Base-by-base conservation (phyloP, 371 early-diverging fungal genomes). In the Actinomortierella ambigua region DNA sequence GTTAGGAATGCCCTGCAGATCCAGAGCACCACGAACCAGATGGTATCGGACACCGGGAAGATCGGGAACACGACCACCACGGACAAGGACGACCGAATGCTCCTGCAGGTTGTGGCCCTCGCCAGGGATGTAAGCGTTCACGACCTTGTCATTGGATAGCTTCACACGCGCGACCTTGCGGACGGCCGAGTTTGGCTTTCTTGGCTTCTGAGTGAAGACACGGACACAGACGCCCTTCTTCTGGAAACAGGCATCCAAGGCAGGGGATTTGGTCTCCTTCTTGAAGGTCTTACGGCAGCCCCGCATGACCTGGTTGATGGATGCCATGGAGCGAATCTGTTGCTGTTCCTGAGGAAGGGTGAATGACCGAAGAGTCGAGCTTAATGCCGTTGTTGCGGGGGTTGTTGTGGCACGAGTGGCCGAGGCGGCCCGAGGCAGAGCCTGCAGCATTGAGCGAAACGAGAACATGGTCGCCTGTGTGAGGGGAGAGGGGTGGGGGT, bases 31-130 rank as follows among this genome's bases (percentile, higher is more conserved):
- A 53, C 98, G 88, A 9, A 96, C 88, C 64, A 98, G 77, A 78
- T 95, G 94, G 75, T 98, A 98, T 64, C 91, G 85, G 22, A 98
- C 97, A 90, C 98, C 98, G n/a, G 98, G 98, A 64, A 95, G 86
- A 91, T 98, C 98, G 27, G 93, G 90, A 8, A 95, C 95, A 83
- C 97, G 86, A 63, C 89, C 97, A 40, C 98, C 98, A 52, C 96
- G 85, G 7, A 98, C 95, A 34, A 96, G 77, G 20, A 98, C 98
- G 23, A 97, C 97, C 15, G 92, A 91, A 79, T 98, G 98, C 76
- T 98, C 98, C 84, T 98, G 98, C 73, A 97, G 80, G 69, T 95
- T 96, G 80, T 98, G 98, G 18, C 98, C 98, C 80, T 98, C 98
- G 63, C 98, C 98, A 17, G 96, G 97, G 79, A 98, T 97, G 81